Base-by-base conservation (phyloP, 352 stramenopile genomes). In the Phytophthora chlamydospora region DNA sequence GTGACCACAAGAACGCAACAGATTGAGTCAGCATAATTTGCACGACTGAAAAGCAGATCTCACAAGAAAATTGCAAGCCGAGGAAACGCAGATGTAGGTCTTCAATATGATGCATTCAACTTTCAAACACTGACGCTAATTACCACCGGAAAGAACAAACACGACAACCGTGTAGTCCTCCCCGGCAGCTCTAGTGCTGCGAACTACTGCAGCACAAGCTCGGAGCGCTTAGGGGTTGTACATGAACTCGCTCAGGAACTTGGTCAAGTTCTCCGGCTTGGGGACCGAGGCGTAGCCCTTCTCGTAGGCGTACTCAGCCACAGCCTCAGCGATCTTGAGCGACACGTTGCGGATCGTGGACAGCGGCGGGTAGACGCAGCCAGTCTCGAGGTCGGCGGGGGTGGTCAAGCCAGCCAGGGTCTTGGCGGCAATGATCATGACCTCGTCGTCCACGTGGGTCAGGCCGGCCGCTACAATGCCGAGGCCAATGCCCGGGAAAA, bases 401-500 rank as follows among this genome's bases (percentile, higher is more conserved):
- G 88, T 93, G 7, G 98, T 83, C 48, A 86, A 40, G 42, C 76
- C 59, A 10, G 88, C 78, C 6, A 95, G 74, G 8, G 84, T 86
- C 71, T 90, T 78, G 33, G 85, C 85, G 6, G 83, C 85, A 48
- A 91, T 88, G 62, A 94, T 80, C 79, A 94, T 91, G 44, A 96
- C 77, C 57, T 88, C 80, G 44, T 96, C 83, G 43, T 91, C 75
- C 31, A 93, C 82, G 63, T 86, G 80, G 13, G 80, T 91, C 31
- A 93, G 46, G 4, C 82, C 88, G 32, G 78, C 91, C 5, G 96
- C 76, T n/a, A 98, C 90, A 17, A 94, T 95, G 35, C 92, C 96
- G 4, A 99, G 83, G 19, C 95, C 97, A 53, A 99, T 82, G 45
- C 96, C 97, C 17, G 97, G 96, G 82, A 99, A 99, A 62, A 99